These are phyloP conservation scores for Colletotrichum higginsianum DNA, from an alignment of 2,329 filamentous ascomycete genomes.

Conservation along the genomic window DNA sequence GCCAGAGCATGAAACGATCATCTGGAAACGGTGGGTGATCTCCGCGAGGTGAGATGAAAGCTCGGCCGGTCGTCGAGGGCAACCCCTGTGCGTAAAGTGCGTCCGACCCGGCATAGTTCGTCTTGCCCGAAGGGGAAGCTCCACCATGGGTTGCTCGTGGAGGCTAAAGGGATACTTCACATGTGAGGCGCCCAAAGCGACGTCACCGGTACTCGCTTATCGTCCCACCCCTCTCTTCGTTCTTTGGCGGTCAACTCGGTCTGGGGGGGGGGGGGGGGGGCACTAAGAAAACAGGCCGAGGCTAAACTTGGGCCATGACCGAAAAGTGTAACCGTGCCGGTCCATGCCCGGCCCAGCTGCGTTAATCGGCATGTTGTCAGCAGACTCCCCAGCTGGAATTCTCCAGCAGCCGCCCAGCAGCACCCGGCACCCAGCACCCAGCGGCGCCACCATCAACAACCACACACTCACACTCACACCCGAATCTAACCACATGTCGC, in stretches of 20 bases:
- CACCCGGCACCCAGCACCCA: conserved; percentile 19
- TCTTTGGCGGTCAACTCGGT: conserved; percentile 16
- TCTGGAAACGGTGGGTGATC: conserved; percentile 39
- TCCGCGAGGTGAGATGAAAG: conserved; percentile 41
- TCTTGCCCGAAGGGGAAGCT: conserved; percentile 37
- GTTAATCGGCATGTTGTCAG: conserved; percentile 38
- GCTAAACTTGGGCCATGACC: conserved; percentile 41
- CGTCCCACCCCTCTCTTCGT: not conserved
- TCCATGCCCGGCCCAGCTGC: conserved; percentile 6
- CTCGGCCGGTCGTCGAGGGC: conserved; percentile 41
- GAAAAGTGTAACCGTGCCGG: conserved; percentile 41
- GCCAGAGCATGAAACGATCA: conserved; percentile 37
- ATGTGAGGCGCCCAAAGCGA: conserved; percentile 14
- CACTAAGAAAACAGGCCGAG: conserved; percentile 39
- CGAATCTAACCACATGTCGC: conserved; percentile 43
- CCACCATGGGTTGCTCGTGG: conserved; percentile 13
- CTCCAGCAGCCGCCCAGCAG: conserved; percentile 20
- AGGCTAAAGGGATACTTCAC: conserved; percentile 41
- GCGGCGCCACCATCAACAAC: not conserved
- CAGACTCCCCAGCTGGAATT: conserved; percentile 33
- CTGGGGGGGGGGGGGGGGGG: conserved; percentile 16
- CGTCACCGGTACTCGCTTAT: conserved; percentile 40
- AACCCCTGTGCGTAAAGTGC: conserved; percentile 34
- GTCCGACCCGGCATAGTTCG: conserved; percentile 18
- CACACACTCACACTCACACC: conserved; percentile 16